Evolutionary conservation across 2,329 filamentous ascomycete species (phyloP).

Genomic region (Aspergillus transmontanensis): DNA sequence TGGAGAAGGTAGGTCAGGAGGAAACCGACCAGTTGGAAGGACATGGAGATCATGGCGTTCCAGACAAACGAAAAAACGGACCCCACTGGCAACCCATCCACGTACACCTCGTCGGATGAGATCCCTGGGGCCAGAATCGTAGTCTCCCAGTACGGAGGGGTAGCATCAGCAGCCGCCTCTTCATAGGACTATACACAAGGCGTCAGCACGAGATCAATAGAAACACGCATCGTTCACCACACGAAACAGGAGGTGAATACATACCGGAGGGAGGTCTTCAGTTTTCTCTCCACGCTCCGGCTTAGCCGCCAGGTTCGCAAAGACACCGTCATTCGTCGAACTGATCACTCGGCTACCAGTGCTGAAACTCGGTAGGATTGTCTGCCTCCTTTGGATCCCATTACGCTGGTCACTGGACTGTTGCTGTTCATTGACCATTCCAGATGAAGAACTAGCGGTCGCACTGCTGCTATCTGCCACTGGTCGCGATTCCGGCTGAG

Average conservation of each 20-base stretch:
- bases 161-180: conserved; percentile 93
- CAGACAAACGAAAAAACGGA: conserved; percentile 79
- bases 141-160: conserved; percentile 98
- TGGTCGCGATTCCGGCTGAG: conserved; percentile 47
- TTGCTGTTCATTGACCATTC: conserved; percentile 18
- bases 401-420: conserved; percentile 20
- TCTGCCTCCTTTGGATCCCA: conserved; percentile 51
- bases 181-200: conserved; percentile 75
- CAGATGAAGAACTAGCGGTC: conserved; percentile 30
- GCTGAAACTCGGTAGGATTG: conserved; percentile 57
- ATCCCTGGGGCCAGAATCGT: conserved; percentile 93
- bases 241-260: conserved; percentile 40
- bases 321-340: conserved; percentile 89
- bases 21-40: conserved; percentile 96
- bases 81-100: conserved; percentile 90
- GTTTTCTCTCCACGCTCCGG: conserved; percentile 78
- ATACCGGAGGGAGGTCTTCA: conserved; percentile 90
- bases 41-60: conserved; percentile 93
- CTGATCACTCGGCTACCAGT: conserved; percentile 61
- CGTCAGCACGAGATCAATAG: conserved; percentile 37
- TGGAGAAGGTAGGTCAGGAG: conserved; percentile 96
- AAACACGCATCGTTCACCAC: conserved; percentile 2
- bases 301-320: conserved; percentile 91
- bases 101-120: conserved; percentile 91
- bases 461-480: conserved; percentile 33